Conservation (phyloP, 1,284 basidiomycete species). For the Rhodotorula sp. region DNA sequence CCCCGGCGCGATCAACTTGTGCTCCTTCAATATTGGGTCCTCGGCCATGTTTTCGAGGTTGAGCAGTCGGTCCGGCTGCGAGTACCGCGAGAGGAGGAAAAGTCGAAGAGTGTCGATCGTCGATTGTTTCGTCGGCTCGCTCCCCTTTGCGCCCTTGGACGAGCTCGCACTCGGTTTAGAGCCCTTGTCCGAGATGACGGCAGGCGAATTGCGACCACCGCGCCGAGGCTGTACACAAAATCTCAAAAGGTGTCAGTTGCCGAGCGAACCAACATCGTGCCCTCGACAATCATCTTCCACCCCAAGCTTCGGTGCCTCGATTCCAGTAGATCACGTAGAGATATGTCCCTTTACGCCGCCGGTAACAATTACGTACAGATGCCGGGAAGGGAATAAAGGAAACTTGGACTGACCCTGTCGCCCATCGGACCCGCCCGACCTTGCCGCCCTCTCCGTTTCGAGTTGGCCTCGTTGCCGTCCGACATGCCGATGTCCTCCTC, state of each 20-base stretch:
- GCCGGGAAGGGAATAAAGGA: no score
- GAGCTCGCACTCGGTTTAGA: background rate
- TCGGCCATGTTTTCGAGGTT: conserved; percentile 60
- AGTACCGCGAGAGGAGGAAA: conserved; percentile 40
- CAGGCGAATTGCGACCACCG: conserved; percentile 23
- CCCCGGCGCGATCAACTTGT: conserved; percentile 68
- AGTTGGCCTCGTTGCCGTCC: conserved; percentile 16
- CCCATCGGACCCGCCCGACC: conserved; percentile 35
- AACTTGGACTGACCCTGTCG: conserved; percentile 26
- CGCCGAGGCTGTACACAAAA: background rate
- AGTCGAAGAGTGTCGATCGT: conserved; percentile 38
- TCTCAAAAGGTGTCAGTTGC: background rate
- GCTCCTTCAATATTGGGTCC: conserved; percentile 67
- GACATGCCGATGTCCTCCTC: conserved; percentile 40
- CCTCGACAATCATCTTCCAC: background rate
- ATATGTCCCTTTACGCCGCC: background rate
- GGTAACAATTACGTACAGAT: background rate
- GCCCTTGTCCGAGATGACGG: conserved; percentile 23
- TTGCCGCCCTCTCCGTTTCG: conserved; percentile 22
- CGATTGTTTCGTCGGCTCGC: conserved; percentile 14
- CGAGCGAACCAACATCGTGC: background rate
- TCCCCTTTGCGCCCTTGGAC: conserved; percentile 5
- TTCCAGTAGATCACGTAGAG: background rate
- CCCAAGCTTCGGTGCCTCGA: no score
- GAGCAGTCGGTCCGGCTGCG: conserved; percentile 28